Evolutionary conservation across 768 basidiomycete species (phyloP), one percentile per base, ranked within the genome.

Genomic region (Russula brevipes): DNA sequence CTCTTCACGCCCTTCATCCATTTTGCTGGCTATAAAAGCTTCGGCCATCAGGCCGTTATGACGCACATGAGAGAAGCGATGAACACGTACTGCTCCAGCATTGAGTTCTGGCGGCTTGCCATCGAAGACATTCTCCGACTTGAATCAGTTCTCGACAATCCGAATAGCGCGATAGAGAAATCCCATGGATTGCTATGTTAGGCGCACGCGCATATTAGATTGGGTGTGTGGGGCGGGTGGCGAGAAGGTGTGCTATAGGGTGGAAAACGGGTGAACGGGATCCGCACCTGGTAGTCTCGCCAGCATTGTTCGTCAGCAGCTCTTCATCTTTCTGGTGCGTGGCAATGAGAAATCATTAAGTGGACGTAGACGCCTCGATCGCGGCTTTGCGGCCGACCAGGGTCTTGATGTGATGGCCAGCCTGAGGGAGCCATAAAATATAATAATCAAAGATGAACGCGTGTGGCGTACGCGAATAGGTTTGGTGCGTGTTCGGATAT

Each of bases 341-440:
- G 19, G 97, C 97, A 62, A 99, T 98, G 63, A 99, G 85, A 75
- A 99, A 99, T 72, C 96, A 94, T 80, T 94, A 96, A 56, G 95
- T 94, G 2, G 88, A 91, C 91, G 94, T 94, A 64, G 91, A 94
- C 72, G 97, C 97, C 80, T 99, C 97, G 68, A 99, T 93, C 63
- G 96, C 96, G 68, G 98, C 94, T 79, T 98, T 98, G 69, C 97
- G 87, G 1, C 97, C 96, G 69, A 99, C 98, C 49, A 99, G 86
- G 31, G 92, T 94, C 78, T 97, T 96, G 60, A 98, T 98, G 44
- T 96, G 92, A 72, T 95, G 92, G 69, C 95, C 93, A 72, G 17
- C 31, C 44, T 35, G 17, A 14, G 24, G 54, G 33, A 51, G 57
- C 8, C 62, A 44, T 59, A 59, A 57, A 51, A 49, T 30, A 36